These are phyloP conservation scores for Geum urbanum DNA, from an alignment of 306 rosid species.

Conservation along the genomic window DNA sequence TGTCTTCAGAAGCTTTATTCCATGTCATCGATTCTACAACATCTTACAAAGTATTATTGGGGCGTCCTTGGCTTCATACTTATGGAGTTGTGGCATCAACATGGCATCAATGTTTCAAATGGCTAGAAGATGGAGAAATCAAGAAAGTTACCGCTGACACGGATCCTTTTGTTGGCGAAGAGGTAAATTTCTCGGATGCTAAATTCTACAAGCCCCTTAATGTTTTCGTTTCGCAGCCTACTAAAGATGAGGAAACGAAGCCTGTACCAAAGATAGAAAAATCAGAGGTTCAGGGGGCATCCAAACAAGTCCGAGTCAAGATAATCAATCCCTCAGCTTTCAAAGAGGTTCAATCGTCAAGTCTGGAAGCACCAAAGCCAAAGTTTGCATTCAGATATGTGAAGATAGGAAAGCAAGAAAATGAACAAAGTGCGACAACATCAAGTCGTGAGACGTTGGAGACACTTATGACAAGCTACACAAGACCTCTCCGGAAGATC, in stretches of 20 bases:
- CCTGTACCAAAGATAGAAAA: neutral
- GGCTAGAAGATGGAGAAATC: neutral
- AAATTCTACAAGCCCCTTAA: neutral
- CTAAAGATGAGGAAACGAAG: fast-evolving
- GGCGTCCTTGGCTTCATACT: too few species aligned
- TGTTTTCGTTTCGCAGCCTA: neutral
- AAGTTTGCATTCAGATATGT: neutral
- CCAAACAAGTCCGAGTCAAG: neutral
- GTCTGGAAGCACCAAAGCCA: neutral
- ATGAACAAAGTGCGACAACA: too few species aligned
- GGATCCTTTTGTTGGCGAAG: neutral
- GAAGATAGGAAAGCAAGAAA: too few species aligned
- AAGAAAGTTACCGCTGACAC: neutral
- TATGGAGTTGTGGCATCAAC: neutral
- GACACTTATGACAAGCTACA: neutral
- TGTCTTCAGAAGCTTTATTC: neutral
- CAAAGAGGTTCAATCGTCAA: neutral
- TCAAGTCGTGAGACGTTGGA: neutral
- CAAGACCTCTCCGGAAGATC: neutral
- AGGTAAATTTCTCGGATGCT: neutral
- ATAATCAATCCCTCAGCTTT: neutral
- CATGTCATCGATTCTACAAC: neutral
- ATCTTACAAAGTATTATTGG: neutral
- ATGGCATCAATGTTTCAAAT: neutral
- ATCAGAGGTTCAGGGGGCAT: neutral